These are phyloP conservation scores for Tetradesmus lagerheimii DNA, from an alignment of 139 green algal species.

Conservation along the genomic window DNA sequence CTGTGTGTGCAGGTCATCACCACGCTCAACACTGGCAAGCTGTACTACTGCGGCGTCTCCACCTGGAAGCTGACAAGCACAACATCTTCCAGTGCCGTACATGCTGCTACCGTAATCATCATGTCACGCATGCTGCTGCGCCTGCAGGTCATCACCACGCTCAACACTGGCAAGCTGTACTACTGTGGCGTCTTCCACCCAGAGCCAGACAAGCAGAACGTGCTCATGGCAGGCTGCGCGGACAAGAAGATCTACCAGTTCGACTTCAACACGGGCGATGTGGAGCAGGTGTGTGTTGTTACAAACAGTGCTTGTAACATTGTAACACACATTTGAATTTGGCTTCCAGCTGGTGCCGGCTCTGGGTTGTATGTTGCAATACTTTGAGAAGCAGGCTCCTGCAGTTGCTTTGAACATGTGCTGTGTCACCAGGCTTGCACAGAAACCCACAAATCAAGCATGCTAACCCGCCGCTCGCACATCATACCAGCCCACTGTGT, in stretches of 20 bases:
- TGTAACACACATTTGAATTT: no score
- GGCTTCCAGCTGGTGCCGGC: no score
- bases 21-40: constrained; percentile 73
- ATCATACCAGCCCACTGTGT: no score
- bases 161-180: constrained; percentile 78
- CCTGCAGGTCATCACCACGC: constrained; percentile 70
- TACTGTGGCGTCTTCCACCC: constrained; percentile 95
- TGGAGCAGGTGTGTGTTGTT: constrained; percentile 71
- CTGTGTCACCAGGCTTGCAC: no score
- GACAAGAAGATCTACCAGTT: constrained; percentile 98
- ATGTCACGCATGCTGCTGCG: neutral
- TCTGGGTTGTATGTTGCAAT: no score
- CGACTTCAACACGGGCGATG: constrained; percentile 89
- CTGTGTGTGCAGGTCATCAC: constrained; percentile 66
- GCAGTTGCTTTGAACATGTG: no score
- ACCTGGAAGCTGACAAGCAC: constrained; percentile 74
- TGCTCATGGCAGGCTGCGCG: constrained; percentile 89
- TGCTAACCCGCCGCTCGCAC: no score
- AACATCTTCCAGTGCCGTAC: no score
- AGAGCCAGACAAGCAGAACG: constrained; percentile 90
- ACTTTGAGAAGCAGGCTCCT: no score
- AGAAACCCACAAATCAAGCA: no score
- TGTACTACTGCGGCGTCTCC: constrained; percentile 87
- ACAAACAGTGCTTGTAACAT: no score
- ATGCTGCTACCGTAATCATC: no score